A percentile compares a stretch with the other conserved stretches of the same genome.
Conservation (phyloP, 2,329 filamentous ascomycete genomes). For the Gaeumannomyces sp. region DNA sequence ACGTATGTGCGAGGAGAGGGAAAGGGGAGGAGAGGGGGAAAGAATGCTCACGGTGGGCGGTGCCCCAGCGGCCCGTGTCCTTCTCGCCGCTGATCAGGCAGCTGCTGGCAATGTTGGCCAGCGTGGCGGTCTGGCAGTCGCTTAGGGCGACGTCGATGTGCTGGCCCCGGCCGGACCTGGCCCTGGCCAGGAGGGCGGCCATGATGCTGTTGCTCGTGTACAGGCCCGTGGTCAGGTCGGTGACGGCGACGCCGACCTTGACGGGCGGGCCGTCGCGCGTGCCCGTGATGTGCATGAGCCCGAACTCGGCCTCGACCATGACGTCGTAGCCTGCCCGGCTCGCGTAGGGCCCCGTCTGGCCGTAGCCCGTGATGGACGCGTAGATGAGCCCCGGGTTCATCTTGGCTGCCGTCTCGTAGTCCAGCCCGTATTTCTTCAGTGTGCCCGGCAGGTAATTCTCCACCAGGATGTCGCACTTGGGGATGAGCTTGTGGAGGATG, state of each 20-base stretch:
- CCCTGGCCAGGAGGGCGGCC: slow-evolving; percentile 77
- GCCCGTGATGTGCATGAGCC: slow-evolving; percentile 97
- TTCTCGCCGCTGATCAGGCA: slow-evolving; percentile 81
- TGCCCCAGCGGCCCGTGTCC: slow-evolving; percentile 90
- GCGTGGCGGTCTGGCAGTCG: slow-evolving; percentile 89
- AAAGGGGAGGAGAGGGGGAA: not conserved
- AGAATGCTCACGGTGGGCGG: slow-evolving; percentile 71
- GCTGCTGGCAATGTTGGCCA: slow-evolving; percentile 93
- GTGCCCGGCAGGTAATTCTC: slow-evolving; percentile 94
- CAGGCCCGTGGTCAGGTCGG: slow-evolving; percentile 87
- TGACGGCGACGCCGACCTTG: slow-evolving; percentile 96
- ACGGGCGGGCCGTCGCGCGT: slow-evolving; percentile 82
- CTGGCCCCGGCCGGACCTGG: slow-evolving; percentile 72
- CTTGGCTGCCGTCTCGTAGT: slow-evolving; percentile 71
- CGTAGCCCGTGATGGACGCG: slow-evolving; percentile 94
- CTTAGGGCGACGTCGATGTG: slow-evolving; percentile 88
- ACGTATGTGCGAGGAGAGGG: not conserved
- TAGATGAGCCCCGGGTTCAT: slow-evolving; percentile 89
- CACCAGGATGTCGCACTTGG: slow-evolving; percentile 84
- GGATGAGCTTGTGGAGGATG: slow-evolving; percentile 78
- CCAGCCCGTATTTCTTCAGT: slow-evolving; percentile 84
- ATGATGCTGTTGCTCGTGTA: slow-evolving; percentile 96
- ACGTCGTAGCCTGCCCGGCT: slow-evolving; percentile 92
- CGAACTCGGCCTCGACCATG: slow-evolving; percentile 98
- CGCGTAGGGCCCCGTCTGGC: slow-evolving; percentile 87